These are phyloP conservation scores for Zoysia pacifica DNA, from an alignment of 176 grass and related monocot genomes.

Conservation along the genomic window DNA sequence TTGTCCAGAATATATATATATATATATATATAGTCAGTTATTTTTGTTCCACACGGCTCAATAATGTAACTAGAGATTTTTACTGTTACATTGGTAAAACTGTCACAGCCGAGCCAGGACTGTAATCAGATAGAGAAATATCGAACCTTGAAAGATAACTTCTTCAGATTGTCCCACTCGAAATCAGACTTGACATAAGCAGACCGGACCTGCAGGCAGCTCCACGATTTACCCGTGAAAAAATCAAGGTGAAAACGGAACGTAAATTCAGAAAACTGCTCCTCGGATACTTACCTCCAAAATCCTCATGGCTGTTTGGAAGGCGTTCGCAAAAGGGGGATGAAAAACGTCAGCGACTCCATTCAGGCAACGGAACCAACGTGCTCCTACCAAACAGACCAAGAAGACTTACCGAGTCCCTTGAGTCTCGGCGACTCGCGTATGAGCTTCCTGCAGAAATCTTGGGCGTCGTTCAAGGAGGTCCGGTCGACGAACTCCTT, in stretches of 20 bases:
- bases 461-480: slow-evolving; percentile 69
- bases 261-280: background rate
- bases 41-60: background rate
- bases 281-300: slow-evolving; percentile 59
- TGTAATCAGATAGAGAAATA: background rate
- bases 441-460: slow-evolving; percentile 71
- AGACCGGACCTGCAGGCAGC: slow-evolving; percentile 71
- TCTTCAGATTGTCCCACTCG: slow-evolving; percentile 92
- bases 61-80: background rate
- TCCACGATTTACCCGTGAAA: background rate
- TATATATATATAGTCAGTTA: background rate
- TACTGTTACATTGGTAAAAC: background rate
- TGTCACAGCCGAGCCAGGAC: background rate
- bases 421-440: slow-evolving; percentile 71
- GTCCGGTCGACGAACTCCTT: slow-evolving; percentile 68
- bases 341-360: slow-evolving; percentile 10
- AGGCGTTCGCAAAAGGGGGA: background rate
- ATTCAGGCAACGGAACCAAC: background rate
- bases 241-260: background rate
- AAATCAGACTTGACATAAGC: slow-evolving; percentile 84
- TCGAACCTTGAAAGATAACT: slow-evolving; percentile 72
- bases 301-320: slow-evolving; percentile 72
- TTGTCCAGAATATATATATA: too few relatives aligned
- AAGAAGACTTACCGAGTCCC: slow-evolving; percentile 50
- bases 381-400: background rate